Evolutionary conservation across 2,329 filamentous ascomycete genomes (phyloP), one percentile per base, ranked within the genome.

Genomic region (Mycocentrospora acerina): DNA sequence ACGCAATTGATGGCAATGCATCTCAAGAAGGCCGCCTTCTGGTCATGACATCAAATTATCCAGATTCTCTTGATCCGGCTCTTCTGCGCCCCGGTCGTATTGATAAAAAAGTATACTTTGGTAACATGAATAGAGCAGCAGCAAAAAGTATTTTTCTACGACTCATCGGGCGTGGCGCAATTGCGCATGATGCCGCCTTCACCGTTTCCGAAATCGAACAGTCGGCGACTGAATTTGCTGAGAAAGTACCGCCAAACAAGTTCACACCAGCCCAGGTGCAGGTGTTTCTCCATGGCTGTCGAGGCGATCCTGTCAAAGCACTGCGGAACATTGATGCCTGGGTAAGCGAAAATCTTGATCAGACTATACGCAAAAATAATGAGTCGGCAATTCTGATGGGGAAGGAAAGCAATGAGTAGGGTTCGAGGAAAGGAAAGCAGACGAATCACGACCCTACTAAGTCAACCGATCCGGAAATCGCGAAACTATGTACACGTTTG

Each of bases 1-100:
- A 93, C 62, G 85, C 85, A 37, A 88, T 93, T 19, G 88, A 94
- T 56, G 86, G 88, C 33, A 86, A 90, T 4, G 85, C 83, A 3
- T 86, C 82, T 4, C 85, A 88, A 55, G 86, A 90, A 67, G 86
- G 86, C 24, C 79, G 86, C 28, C 78, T 91, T 11, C 75, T 91
- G 15, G 82, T 91, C 67, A 88, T 90, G 83, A 90, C 87, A 0
- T 89, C 85, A 17, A 91, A 91, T 66, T 78, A 82, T 41, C 83
- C 85, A 2, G 82, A 90, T 48, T 73, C 79, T 8, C 77, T 91
- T 0, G 86, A 90, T 57, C 76, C 82, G 25, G 86, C 85, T 0
- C 76, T 93, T 4, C 82, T 88, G 29, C 77, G 86, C 1, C 85
- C 86, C 0, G 86, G 86, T 1, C 75, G 85, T 2, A 80, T 90